Evolutionary conservation across 2,329 filamentous ascomycete species (phyloP).

Genomic region (Xylariales sp.): DNA sequence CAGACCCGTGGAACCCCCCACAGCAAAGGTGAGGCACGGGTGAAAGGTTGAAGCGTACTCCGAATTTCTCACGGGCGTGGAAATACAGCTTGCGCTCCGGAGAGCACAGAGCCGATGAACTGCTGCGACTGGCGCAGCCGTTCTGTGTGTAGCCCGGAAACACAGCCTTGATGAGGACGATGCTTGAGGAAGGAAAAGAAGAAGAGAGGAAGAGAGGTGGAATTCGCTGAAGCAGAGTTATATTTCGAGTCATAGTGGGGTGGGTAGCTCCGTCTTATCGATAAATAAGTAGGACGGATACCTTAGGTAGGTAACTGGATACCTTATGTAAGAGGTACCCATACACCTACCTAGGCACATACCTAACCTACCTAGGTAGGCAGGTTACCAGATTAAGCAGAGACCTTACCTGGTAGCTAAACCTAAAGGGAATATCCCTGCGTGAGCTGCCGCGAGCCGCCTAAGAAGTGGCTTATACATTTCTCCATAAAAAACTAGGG

Average conservation of each 20-base stretch:
- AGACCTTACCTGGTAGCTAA: too few relatives aligned
- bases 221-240: conserved; percentile 5
- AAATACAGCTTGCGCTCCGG: conserved; percentile 33
- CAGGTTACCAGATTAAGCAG: too few relatives aligned
- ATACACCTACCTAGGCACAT: too few relatives aligned
- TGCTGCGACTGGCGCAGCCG: conserved; percentile 53
- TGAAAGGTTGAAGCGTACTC: conserved; percentile 84
- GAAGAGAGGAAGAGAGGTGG: conserved; percentile 34
- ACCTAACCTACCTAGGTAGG: too few relatives aligned
- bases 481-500: background rate
- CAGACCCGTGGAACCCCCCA: conserved; percentile 65
- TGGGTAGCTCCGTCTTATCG: conserved; percentile 40
- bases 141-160: conserved; percentile 93
- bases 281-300: conserved; percentile 34
- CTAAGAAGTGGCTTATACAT: background rate
- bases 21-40: conserved; percentile 57
- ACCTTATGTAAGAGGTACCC: too few relatives aligned
- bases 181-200: conserved; percentile 67
- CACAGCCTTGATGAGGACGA: conserved; percentile 91
- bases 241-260: conserved; percentile 44
- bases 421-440: background rate
- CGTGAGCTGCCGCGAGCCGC: conserved; percentile 21
- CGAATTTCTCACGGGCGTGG: conserved; percentile 96
- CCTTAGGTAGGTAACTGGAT: background rate
- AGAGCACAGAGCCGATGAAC: conserved; percentile 48